Evolutionary conservation across 768 basidiomycete species (phyloP), one percentile per base, ranked within the genome.

Genomic region (Floccularia luteovirens): DNA sequence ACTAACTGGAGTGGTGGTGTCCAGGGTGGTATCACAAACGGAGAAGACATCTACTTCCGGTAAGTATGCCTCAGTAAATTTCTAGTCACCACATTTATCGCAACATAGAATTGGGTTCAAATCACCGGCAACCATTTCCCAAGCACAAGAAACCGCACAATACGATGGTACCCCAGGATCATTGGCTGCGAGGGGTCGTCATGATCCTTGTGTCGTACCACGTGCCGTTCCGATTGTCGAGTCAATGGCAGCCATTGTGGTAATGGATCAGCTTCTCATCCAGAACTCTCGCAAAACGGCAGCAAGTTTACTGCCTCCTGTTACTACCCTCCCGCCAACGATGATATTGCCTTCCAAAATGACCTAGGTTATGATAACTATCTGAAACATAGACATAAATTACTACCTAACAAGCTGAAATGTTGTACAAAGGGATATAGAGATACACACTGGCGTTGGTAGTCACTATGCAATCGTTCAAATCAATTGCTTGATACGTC

Each of bases 1-100:
- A 89, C 91, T 32, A 99, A 99, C 67, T 89, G 90, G 90, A 92
- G 89, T 54, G 96, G 96, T 33, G 96, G 96, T 37, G 72, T 97
- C 41, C 96, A 99, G 63, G 96, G 96, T 28, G 96, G 96, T 20
- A 98, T 99, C 58, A 85, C 90, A 32, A 99, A 99, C 57, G 90
- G 90, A 25, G 92, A 99, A 68, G 80, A 90, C 54, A 84, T 99
- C 52, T 99, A 97, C 72, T 99, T 99, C 73, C 76, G 91, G 91
- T 85, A 52, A 20, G 19, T 4, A 21, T 25, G 4, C 17, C 4
- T 6, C 24, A 38, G n/a, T 33, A 5, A 4, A 22, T 17, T 8
- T 34, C 27, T 24, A 19, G 11, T 14, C 38, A 11, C 16, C 13
- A 21, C n/a, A 14, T 20, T 17, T 20, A 17, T 27, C 16, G 20